Percentiles rank a stretch among this genome's conserved stretches.
Conservation (phyloP, 106 monocot species). For the Allium sativum region DNA sequence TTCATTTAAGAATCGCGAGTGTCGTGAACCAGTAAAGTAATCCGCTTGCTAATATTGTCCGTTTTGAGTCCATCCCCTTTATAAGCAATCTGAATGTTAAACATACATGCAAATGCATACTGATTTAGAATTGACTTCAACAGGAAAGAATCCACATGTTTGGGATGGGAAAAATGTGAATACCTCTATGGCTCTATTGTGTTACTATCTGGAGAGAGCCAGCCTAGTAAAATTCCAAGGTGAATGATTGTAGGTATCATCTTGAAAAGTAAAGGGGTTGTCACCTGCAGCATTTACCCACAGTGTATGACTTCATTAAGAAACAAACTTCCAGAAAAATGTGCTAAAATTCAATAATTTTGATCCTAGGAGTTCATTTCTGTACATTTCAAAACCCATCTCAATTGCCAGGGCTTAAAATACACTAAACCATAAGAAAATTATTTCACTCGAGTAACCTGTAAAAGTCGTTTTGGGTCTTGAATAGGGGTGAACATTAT, state of each 20-base stretch:
- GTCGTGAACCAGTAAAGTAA: slow-evolving; percentile 44
- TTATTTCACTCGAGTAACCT: too few relatives aligned
- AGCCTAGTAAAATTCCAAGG: slow-evolving; percentile 29
- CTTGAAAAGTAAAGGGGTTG: slow-evolving; percentile 38
- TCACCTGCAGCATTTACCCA: slow-evolving; percentile 14
- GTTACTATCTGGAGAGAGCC: slow-evolving; percentile 27
- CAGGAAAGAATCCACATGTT: neutral
- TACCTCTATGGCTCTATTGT: slow-evolving; percentile 28
- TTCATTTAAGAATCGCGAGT: slow-evolving; percentile 44
- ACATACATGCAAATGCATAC: neutral
- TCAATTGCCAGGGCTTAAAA: too few relatives aligned
- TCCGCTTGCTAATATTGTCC: slow-evolving; percentile 38
- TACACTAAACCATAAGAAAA: too few relatives aligned
- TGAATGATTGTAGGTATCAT: slow-evolving; percentile 42
- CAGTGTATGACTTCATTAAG: too few relatives aligned
- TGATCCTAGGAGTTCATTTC: too few relatives aligned
- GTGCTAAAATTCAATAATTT: too few relatives aligned
- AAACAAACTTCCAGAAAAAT: too few relatives aligned
- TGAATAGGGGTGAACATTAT: too few relatives aligned
- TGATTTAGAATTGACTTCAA: too few relatives aligned
- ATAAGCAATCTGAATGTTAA: slow-evolving; percentile 9
- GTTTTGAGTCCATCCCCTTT: slow-evolving; percentile 36
- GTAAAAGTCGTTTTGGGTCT: too few relatives aligned
- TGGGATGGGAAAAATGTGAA: neutral
- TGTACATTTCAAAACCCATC: too few relatives aligned